Conservation (phyloP, 2,329 filamentous ascomycete species). For the Cladosporium sp. region DNA sequence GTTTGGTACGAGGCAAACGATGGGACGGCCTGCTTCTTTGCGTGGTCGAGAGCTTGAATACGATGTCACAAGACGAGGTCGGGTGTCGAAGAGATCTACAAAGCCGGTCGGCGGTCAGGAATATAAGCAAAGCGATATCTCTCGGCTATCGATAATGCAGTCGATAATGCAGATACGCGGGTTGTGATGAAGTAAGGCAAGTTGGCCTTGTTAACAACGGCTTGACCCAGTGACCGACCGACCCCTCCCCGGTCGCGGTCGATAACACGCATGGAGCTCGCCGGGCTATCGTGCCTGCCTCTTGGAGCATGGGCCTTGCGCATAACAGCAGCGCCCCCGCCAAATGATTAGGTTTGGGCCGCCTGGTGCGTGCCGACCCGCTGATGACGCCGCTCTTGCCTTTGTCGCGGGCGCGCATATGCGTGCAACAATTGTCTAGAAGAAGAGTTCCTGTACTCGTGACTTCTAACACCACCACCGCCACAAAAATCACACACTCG, state of each 20-base stretch:
- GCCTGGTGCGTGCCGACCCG: background rate
- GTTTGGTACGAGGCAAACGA: background rate
- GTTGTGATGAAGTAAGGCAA: slow-evolving; percentile 14
- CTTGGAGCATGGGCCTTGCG: background rate
- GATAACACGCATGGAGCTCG: slow-evolving; percentile 11
- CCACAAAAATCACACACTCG: background rate
- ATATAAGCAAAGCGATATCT: slow-evolving; percentile 9
- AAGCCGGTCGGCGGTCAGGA: background rate
- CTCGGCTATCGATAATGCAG: slow-evolving; percentile 16
- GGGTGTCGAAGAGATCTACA: slow-evolving; percentile 8
- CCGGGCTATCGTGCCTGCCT: background rate
- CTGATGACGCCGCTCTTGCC: background rate
- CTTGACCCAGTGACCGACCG: background rate
- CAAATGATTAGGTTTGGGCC: background rate
- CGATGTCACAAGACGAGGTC: slow-evolving; percentile 8
- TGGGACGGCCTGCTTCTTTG: background rate
- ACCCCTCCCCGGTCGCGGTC: slow-evolving; percentile 6
- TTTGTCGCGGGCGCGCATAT: slow-evolving; percentile 6
- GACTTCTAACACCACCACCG: background rate
- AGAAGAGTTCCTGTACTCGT: background rate
- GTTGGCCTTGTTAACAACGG: slow-evolving; percentile 7
- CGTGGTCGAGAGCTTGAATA: background rate
- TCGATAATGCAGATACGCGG: slow-evolving; percentile 14
- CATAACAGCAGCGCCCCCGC: background rate
- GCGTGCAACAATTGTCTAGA: background rate